Percentiles rank a stretch among this genome's conserved stretches.
phyloP scores from a whole-genome alignment of 495 filamentous ascomycete genomes.

The Podospora sp. region DNA sequence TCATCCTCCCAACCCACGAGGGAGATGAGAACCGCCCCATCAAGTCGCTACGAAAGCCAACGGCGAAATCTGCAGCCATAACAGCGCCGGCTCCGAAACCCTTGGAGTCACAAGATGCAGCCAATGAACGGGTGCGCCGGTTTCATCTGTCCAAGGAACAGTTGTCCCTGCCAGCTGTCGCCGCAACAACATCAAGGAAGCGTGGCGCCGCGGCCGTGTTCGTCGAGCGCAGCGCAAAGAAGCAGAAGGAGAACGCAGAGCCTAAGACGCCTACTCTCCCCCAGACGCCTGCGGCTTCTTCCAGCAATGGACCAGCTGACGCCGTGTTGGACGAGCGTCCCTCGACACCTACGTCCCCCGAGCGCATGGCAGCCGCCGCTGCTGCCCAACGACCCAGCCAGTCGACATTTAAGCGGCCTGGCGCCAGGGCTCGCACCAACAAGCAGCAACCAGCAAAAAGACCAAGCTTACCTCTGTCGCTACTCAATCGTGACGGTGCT shows the following conservation, averaged over 20 bases:
- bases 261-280: background rate
- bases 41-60: conserved; percentile 19
- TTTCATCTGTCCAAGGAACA: conserved; percentile 52
- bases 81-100: background rate
- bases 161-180: conserved; percentile 27
- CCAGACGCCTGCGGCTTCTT: background rate
- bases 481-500: conserved; percentile 42
- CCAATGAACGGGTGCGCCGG: conserved; percentile 32
- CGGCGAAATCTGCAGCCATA: background rate
- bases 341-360: background rate
- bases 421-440: conserved; percentile 18
- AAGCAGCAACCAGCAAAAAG: conserved; percentile 16
- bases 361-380: conserved; percentile 2
- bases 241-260: conserved; percentile 17
- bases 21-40: conserved; percentile 32
- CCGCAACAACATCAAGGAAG: conserved; percentile 38
- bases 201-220: conserved; percentile 47
- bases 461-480: conserved; percentile 43
- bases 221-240: conserved; percentile 50
- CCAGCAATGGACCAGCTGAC: background rate
- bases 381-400: conserved; percentile 10
- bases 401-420: conserved; percentile 29
- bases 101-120: conserved; percentile 10
- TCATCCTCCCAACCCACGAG: conserved; percentile 31
- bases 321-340: background rate